These are phyloP conservation scores for Colletotrichum shisoi DNA, from an alignment of 2,329 filamentous ascomycete species.

Conservation along the genomic window DNA sequence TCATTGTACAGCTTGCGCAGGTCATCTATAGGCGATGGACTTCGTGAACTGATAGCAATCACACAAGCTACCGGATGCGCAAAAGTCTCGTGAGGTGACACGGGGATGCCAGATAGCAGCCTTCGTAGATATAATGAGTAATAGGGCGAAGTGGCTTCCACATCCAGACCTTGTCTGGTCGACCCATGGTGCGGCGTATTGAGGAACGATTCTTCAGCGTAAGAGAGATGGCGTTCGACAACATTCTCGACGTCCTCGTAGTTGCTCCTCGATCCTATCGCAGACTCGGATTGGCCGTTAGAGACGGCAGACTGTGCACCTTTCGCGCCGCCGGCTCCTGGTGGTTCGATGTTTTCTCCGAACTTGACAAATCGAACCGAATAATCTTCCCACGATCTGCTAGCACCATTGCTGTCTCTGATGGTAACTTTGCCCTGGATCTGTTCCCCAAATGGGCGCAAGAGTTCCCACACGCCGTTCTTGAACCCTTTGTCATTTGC, in stretches of 20 bases:
- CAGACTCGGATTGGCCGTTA: slow-evolving; percentile 44
- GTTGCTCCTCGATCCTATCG: slow-evolving; percentile 41
- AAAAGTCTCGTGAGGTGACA: slow-evolving; percentile 90
- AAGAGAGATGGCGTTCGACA: slow-evolving; percentile 79
- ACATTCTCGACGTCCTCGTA: slow-evolving; percentile 78
- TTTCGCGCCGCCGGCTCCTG: slow-evolving; percentile 52
- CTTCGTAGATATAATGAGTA: slow-evolving; percentile 86
- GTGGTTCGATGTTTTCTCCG: slow-evolving; percentile 64
- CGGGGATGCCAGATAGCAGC: slow-evolving; percentile 78
- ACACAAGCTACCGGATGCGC: slow-evolving; percentile 93
- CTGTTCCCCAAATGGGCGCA: slow-evolving; percentile 89
- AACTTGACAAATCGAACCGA: slow-evolving; percentile 84
- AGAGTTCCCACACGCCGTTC: slow-evolving; percentile 80
- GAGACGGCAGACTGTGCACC: slow-evolving; percentile 40
- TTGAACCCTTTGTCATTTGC: slow-evolving; percentile 84
- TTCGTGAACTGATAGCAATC: slow-evolving; percentile 92
- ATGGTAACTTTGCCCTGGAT: slow-evolving; percentile 89
- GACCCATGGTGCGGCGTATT: slow-evolving; percentile 50
- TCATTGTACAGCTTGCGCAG: slow-evolving; percentile 83
- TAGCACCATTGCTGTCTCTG: slow-evolving; percentile 86
- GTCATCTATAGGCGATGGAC: slow-evolving; percentile 83
- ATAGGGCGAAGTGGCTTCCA: slow-evolving; percentile 73
- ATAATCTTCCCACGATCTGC: slow-evolving; percentile 86
- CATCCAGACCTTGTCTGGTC: slow-evolving; percentile 54
- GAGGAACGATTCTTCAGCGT: slow-evolving; percentile 70